Evolutionary conservation across 768 basidiomycete species (phyloP), one percentile per base, ranked within the genome.

Genomic region (Collybiopsis luxurians): DNA sequence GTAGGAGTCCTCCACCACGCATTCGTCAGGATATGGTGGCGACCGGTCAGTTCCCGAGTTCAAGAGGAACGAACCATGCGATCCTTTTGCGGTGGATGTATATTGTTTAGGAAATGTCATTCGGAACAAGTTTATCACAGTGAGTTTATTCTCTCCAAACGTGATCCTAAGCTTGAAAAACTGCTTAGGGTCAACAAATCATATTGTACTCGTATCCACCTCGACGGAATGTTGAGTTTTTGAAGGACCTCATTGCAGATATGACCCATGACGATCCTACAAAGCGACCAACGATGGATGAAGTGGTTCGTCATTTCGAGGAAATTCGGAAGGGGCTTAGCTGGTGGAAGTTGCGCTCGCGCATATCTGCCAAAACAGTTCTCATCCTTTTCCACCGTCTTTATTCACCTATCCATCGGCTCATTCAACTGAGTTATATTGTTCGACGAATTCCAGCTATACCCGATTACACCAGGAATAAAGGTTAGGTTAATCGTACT

Each of bases 1-100:
- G 31, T 34, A 48, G 63, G 0, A 62, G 71, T 3, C 53, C 61
- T 1, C 51, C 62, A 0, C 72, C 75, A 0, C 59, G 57, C 0
- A 71, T 69, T 24, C 39, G 57, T 4, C 72, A 0, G 64, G 75
- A 1, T 60, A 61, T 7, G 80, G 78, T 0, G 78, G 73, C 2
- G 79, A 84, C 61, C 71, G 70, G 51, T 63, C 73, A 0, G 72
- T 71, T 0, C 78, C 79, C 1, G 78, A 79, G 44, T 73, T 71
- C 46, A 39, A 63, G 11, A 61, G 54, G 6, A 30, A 56, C 0
- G 34, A 58, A 0, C 68, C 65, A 0, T 62, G 67, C 10, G 61
- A 81, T 56, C 75, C 77, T 0, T 81, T 80, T 42, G 63, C 72
- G 0, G 73, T 72, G 0, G 80, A 81, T 34, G 64, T 81, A 2